Base-by-base conservation (phyloP, 148 eudicot genomes). In the Rhododendron simsii region DNA sequence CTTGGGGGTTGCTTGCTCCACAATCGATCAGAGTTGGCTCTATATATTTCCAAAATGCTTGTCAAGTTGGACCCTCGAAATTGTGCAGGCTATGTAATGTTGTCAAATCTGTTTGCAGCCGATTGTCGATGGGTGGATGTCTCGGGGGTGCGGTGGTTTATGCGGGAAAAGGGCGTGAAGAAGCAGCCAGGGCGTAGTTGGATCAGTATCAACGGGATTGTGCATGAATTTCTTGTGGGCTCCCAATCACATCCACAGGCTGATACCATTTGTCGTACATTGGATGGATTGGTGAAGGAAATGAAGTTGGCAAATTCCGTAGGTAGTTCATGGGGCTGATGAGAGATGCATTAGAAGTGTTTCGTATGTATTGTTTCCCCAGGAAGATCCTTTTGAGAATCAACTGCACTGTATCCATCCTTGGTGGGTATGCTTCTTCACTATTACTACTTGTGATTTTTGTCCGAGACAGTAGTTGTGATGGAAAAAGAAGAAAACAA, bases 1-100 rank as follows among this genome's bases (percentile, higher is more conserved):
- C 95, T 95, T 88, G 86, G 93, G n/a, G 98, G 98, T 71, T 96
- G 98, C 84, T 86, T 91, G 82, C 93, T 90, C 85, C 98, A 96
- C 81, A 91, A 91, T 71, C 88, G 87, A 87, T 87, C 87, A 84
- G 95, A 89, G 67, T 88, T 94, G 73, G 91, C 93, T 73, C 91
- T 78, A 73, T 82, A 87, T 75, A 88, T 94, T 67, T 94, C 96
- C 55, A 86, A 71, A 88, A 90, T 86, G 89, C 96, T 96, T 81
- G 91, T 94, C 80, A 90, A 87, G 80, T 87, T 84, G 26, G 98
- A 96, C 83, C 94, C 98, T 44, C 87, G 89, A 69, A 96, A 91
- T 85, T 94, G 98, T 83, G 96, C 90, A 15, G 98, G 98, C 50
- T 96, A 94, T 89, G 92, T 96, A 69, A 88, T 95, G 96, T 76